Evolutionary conservation across 2,329 filamentous ascomycete species (phyloP), one percentile per base, ranked within the genome.

Genomic region (Calonectria pauciramosa): DNA sequence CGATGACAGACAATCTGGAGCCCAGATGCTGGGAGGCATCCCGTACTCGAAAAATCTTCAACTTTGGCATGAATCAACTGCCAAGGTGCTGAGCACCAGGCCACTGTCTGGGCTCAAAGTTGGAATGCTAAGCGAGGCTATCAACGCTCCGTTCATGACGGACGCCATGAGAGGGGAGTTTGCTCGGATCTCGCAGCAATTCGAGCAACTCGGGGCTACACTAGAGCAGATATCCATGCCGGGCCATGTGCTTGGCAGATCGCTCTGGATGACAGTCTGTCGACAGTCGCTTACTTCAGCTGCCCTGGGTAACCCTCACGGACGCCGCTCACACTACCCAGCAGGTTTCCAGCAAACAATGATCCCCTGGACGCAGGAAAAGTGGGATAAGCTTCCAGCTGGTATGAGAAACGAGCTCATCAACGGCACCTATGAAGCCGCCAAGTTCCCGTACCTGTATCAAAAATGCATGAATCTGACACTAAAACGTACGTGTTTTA

Each of bases 391-490:
- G 4, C 34, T 68, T 18, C 32, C 47, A 3, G 47, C 65, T 5
- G 47, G 65, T 11, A 68, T 68, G 47, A 49, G 65, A 16, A 68
- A 68, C 14, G 47, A 54, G 23, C 49, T 52, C 23, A 54, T 68
- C 65, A 68, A 68, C 32, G 65, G 65, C 5, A 51, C 34, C 14
- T 52, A 68, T 10, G 47, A 68, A 16, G 65, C 47, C n/a, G 16
- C 38, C 11, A 54, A 68, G 47, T 41, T 41, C 11, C 49, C 49
- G 6, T 18, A 32, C 13, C 16, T 68, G 8, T 68, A 41, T 18
- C 65, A 68, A 54, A 68, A 68, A 6, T 56, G 32, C 64, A 67
- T 68, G 65, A 68, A 52, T 20, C 38, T 68, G 65, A 67, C 47
- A 18, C 44, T 67, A 1, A 52, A 54, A 30, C 47, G 47, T 52